Conservation (phyloP, 306 rosid genomes). For the Oxytropis ochrocephala region DNA sequence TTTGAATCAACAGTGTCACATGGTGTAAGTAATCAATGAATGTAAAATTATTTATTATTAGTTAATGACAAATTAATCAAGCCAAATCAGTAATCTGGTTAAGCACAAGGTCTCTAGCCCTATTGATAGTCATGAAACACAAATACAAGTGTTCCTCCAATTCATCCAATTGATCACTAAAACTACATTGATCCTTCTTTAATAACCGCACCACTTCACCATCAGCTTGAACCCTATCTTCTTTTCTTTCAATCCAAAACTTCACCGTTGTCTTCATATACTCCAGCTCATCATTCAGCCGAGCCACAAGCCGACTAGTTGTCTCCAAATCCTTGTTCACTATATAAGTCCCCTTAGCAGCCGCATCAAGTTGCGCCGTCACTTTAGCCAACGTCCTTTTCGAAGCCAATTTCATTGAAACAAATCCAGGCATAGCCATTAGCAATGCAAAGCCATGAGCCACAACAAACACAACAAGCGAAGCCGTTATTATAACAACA, state of each 20-base stretch:
- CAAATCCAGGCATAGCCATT: conserved; percentile 42
- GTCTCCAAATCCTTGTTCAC: conserved; percentile 65
- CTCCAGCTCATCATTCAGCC: conserved; percentile 58
- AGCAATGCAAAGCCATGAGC: conserved; percentile 48
- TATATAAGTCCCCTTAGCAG: conserved; percentile 66
- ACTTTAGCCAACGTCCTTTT: conserved; percentile 20
- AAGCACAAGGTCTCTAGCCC: conserved; percentile 63
- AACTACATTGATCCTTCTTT: conserved; percentile 38
- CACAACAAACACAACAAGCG: conserved; percentile 35
- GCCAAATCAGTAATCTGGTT: conserved; percentile 31
- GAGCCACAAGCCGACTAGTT: conserved; percentile 48
- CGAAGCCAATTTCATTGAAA: conserved; percentile 22
- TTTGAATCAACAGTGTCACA: too few species aligned
- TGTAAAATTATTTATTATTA: neutral
- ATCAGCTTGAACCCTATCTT: conserved; percentile 28
- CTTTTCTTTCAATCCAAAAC: conserved; percentile 54
- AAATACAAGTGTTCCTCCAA: conserved; percentile 79
- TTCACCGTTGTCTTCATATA: conserved; percentile 31
- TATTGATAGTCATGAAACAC: conserved; percentile 79
- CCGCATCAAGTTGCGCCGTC: conserved; percentile 46
- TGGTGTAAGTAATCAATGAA: neutral
- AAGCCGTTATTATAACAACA: conserved; percentile 26
- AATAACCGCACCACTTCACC: conserved; percentile 47
- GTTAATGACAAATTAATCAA: neutral
- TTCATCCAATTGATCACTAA: conserved; percentile 64